phyloP scores from a whole-genome alignment of 2,329 filamentous ascomycete species.

The Colletotrichum camelliae region DNA sequence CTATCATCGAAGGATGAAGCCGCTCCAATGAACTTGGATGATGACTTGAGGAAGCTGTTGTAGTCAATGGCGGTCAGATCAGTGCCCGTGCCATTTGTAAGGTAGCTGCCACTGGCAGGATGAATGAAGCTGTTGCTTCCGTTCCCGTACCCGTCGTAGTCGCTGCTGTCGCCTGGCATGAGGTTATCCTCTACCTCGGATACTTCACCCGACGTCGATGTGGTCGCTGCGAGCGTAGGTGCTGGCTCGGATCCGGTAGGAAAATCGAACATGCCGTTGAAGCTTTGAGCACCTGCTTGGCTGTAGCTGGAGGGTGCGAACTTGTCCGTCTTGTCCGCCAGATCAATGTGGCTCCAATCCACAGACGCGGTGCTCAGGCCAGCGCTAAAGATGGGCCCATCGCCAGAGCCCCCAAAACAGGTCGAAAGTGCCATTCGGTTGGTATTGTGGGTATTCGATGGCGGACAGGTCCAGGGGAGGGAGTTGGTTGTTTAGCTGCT shows the following conservation, averaged over 20 bases:
- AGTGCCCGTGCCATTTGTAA: constrained; percentile 47
- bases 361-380: constrained; percentile 61
- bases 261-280: constrained; percentile 57
- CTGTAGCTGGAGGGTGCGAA: constrained; percentile 62
- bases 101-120: constrained; percentile 6
- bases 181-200: constrained; percentile 69
- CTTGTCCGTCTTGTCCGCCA: constrained; percentile 48
- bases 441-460: constrained; percentile 56
- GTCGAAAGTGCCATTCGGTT: constrained; percentile 54
- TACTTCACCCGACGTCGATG: constrained; percentile 70
- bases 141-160: constrained; percentile 52
- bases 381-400: constrained; percentile 66
- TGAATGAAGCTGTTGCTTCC: constrained; percentile 46
- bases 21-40: constrained; percentile 49
- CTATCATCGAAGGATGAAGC: constrained; percentile 43
- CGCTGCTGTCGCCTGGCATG: constrained; percentile 48
- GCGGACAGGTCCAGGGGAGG: constrained; percentile 65
- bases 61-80: constrained; percentile 58
- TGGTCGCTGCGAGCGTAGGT: constrained; percentile 59
- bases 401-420: constrained; percentile 54
- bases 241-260: constrained; percentile 58
- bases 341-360: constrained; percentile 52
- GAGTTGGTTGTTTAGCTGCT: constrained; percentile 57
- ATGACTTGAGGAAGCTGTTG: constrained; percentile 60
- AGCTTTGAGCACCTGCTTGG: constrained; percentile 56